These are phyloP conservation scores for Daldinia eschscholtzii DNA, from an alignment of 2,329 filamentous ascomycete genomes.

Conservation along the genomic window DNA sequence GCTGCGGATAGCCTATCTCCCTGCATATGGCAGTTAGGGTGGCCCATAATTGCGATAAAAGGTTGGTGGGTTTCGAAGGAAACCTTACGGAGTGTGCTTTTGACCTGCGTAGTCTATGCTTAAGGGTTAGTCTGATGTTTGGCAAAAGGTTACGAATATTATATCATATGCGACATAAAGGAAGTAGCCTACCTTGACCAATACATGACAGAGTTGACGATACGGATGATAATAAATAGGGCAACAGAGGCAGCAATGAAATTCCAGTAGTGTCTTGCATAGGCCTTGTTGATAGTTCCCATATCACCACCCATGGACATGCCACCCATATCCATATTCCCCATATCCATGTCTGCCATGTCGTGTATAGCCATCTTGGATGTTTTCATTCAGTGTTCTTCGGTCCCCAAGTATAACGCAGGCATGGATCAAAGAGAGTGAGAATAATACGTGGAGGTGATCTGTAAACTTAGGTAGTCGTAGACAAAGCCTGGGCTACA, in stretches of 20 bases:
- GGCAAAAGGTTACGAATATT: neutral
- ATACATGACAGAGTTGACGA: constrained; percentile 59
- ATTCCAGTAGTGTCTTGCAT: constrained; percentile 71
- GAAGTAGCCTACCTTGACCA: constrained; percentile 56
- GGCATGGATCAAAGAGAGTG: neutral
- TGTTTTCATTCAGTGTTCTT: constrained; percentile 4
- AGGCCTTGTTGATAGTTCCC: constrained; percentile 61
- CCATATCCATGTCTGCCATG: constrained; percentile 52
- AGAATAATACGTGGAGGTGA: neutral
- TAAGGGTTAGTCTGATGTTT: constrained; percentile 7
- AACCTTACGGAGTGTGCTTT: constrained; percentile 59
- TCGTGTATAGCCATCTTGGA: constrained; percentile 20
- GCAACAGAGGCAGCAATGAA: constrained; percentile 64
- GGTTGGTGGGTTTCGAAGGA: constrained; percentile 65
- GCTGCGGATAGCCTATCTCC: constrained; percentile 68
- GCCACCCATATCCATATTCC: constrained; percentile 51
- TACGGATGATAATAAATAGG: constrained; percentile 57
- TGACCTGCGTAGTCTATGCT: constrained; percentile 61
- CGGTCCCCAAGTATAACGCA: neutral
- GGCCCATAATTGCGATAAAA: constrained; percentile 65
- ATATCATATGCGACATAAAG: neutral
- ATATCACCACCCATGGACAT: constrained; percentile 40
- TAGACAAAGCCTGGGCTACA: constrained; percentile 4
- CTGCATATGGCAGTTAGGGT: constrained; percentile 69
- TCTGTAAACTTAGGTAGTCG: neutral